phyloP scores from a whole-genome alignment of 2,329 filamentous ascomycete species.

The Plenodomus biglobosus region DNA sequence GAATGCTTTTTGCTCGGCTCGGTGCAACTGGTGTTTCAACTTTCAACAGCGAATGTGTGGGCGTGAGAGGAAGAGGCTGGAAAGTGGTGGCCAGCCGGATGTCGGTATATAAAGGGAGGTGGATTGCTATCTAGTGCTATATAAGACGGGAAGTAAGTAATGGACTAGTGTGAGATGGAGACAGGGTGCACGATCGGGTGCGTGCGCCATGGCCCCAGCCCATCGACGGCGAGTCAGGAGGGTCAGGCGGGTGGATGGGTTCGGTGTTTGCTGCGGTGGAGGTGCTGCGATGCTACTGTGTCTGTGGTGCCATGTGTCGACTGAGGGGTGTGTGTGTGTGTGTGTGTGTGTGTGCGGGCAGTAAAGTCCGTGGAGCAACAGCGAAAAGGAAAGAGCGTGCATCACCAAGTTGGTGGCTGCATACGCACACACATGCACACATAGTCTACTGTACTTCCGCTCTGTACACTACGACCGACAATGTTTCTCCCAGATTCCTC shows the following conservation, averaged over 20 bases:
- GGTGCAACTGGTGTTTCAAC: background rate
- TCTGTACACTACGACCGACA: too few relatives aligned
- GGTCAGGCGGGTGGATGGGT: background rate
- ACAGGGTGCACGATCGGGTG: slow-evolving; percentile 13
- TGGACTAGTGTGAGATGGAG: slow-evolving; percentile 21
- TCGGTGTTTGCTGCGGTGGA: background rate
- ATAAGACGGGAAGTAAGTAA: slow-evolving; percentile 19
- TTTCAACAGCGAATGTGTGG: slow-evolving; percentile 36
- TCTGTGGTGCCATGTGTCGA: slow-evolving; percentile 5
- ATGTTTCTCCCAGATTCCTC: background rate
- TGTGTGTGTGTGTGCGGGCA: too few relatives aligned
- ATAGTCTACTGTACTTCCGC: too few relatives aligned
- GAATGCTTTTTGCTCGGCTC: background rate
- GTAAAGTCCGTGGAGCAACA: background rate
- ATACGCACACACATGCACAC: too few relatives aligned
- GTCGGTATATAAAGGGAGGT: slow-evolving; percentile 33
- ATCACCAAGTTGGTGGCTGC: background rate
- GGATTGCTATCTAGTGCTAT: background rate
- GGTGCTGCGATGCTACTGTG: background rate
- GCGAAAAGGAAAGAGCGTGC: background rate
- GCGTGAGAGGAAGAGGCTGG: slow-evolving; percentile 8
- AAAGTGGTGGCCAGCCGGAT: slow-evolving; percentile 6
- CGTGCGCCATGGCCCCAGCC: slow-evolving; percentile 8
- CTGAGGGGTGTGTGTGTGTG: too few relatives aligned
- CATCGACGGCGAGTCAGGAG: background rate